Conservation (phyloP, 73 alveolate genomes). For the Diophrys sp. region DNA sequence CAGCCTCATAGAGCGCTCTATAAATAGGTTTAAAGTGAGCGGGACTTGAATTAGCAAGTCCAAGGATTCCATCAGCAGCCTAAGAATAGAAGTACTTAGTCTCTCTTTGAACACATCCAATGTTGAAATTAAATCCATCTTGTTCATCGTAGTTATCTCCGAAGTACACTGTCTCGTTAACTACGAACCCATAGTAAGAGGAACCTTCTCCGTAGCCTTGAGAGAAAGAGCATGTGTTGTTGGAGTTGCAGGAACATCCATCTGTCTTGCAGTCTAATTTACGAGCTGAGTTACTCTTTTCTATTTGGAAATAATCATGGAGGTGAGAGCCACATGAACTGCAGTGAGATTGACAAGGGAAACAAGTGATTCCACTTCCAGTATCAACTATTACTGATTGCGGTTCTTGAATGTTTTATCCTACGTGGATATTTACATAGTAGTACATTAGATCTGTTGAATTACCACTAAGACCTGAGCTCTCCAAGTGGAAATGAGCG, state of each 20-base stretch:
- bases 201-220: slow-evolving; percentile 77
- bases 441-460: slow-evolving; percentile 53
- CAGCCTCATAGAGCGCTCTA: slow-evolving; percentile 40
- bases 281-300: background rate
- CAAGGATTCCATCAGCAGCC: slow-evolving; percentile 92
- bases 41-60: slow-evolving; percentile 53
- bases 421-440: slow-evolving; percentile 73
- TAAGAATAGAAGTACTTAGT: slow-evolving; percentile 82
- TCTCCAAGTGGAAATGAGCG: slow-evolving; percentile 14
- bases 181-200: slow-evolving; percentile 54
- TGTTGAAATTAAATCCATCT: slow-evolving; percentile 23
- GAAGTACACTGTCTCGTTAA: slow-evolving; percentile 51
- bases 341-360: slow-evolving; percentile 82
- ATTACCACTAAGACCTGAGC: slow-evolving; percentile 30
- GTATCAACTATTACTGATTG: slow-evolving; percentile 89
- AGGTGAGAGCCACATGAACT: slow-evolving; percentile 75
- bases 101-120: slow-evolving; percentile 90
- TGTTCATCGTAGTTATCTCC: slow-evolving; percentile 46
- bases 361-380: slow-evolving; percentile 82
- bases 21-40: slow-evolving; percentile 54
- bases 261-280: slow-evolving; percentile 21
- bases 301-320: slow-evolving; percentile 19
- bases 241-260: slow-evolving; percentile 38
- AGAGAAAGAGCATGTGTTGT: slow-evolving; percentile 41
- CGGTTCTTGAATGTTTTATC: slow-evolving; percentile 55